These are phyloP conservation scores for Microsporum ferrugineum DNA, from an alignment of 2,329 filamentous ascomycete species.

Conservation along the genomic window DNA sequence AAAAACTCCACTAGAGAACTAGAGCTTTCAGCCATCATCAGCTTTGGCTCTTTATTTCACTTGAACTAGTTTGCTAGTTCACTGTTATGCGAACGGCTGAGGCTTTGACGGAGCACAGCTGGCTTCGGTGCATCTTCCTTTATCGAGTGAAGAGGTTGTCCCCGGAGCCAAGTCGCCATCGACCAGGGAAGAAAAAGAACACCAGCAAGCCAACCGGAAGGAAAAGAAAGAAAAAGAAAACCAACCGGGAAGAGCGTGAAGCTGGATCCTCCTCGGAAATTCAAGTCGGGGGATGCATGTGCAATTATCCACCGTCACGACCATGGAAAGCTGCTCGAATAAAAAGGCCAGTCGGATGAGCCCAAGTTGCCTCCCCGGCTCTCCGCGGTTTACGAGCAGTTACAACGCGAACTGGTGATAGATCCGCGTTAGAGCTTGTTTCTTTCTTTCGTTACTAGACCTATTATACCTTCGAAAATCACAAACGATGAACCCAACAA, in stretches of 20 bases:
- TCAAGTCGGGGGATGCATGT: background rate
- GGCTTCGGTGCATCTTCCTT: background rate
- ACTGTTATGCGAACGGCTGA: background rate
- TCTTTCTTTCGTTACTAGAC: conserved; percentile 11
- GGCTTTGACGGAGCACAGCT: too few species aligned
- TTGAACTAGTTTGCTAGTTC: background rate
- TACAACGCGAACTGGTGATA: background rate
- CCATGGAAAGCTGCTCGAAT: background rate
- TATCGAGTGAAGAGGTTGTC: too few species aligned
- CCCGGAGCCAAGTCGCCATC: too few species aligned
- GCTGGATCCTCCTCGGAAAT: background rate
- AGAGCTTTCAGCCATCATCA: too few species aligned
- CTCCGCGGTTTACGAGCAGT: background rate
- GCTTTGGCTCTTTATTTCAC: background rate
- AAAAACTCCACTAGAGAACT: too few species aligned
- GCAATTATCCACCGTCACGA: background rate
- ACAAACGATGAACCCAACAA: background rate
- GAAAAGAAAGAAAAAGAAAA: background rate
- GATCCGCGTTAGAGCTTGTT: conserved; percentile 13
- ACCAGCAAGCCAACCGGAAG: background rate
- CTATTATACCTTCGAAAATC: conserved; percentile 11
- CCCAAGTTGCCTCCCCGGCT: background rate
- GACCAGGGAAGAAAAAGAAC: background rate
- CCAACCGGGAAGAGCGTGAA: too few species aligned
- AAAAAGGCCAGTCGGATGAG: background rate